Base-by-base conservation (phyloP, 2,329 filamentous ascomycete species). In the Aspergillus tanneri region DNA sequence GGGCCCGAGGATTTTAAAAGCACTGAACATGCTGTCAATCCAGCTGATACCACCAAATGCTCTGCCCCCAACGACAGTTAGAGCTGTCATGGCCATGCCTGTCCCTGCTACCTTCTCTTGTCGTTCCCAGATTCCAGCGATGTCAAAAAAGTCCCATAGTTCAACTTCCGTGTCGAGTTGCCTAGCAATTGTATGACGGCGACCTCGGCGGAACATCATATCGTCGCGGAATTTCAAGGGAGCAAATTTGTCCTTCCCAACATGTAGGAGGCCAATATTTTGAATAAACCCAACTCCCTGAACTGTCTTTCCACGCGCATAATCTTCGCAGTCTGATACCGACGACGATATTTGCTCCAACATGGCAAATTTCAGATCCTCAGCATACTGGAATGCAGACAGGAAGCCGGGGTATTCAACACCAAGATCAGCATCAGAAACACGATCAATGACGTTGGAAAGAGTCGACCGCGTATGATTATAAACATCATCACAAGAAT, bases 71-170 rank as follows among this genome's bases (percentile, higher is more conserved):
- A 97, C 77, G 2, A 95, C 89, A 47, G 90, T 91, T 8, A 88
- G 88, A 27, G 96, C 81, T 1, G 93, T 99, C 64, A 99, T 79
- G 5, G 92, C 93, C 86, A 99, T 91, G 55, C 93, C 88, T 3
- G 91, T 95, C 30, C 92, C 90, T 5, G 92, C 91, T 47, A 95
- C 79, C 77, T 97, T 99, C 71, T 99, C 93, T 67, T 97, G 92
- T 45, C 85, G 81, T 63, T 96, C 90, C 74, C 95, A 80, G 5
- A 97, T 73, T 9, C 84, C 87, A 14, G 84, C 79, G 68, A 90
- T 78, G 69, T 99, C 93, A 61, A 99, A 88, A 76, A 99, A 97
- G 72, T 99, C 93, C 80, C 80, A 87, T 0, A 96, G 60, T 64
- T 99, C 91, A 3, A 93, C 88, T 45, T 93, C 84, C 16, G 96